Evolutionary conservation across 257 asterid genomes (phyloP), one percentile per base, ranked within the genome.

Genomic region (Penstemon davidsonii): DNA sequence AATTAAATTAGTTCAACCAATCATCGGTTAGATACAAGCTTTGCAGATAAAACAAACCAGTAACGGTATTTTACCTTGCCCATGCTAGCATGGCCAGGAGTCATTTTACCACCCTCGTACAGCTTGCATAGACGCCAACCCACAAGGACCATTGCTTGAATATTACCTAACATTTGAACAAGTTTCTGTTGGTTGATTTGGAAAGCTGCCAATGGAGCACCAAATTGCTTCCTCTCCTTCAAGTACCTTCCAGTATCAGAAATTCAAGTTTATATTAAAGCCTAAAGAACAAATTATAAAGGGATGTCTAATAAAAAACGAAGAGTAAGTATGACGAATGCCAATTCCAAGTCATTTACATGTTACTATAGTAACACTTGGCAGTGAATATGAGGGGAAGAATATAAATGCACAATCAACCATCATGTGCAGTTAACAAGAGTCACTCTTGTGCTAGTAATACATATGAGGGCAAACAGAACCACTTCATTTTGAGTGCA

Each of bases 61-160:
- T 15, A 47, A 18, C 0, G 50, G 55, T 33, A 19, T 52, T 59
- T 72, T 73, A 91, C 99, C 93, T 94, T 94, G 80, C 88, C 99
- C 83, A 94, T 43, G 86, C 99, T 94, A 55, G 99, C 98, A 49
- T 87, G 98, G 53, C 98, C 99, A 46, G 91, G 85, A 73, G 95
- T 94, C 98, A 94, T 87, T 83, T 86, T 86, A 78, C 95, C 96
- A 67, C 87, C 83, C 84, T 91, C 99, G 6, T 94, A 87, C 68
- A 91, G 70, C 82, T 91, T 94, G 89, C 99, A 94, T 9, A 94
- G 83, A 41, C 99, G 96, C 96, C 99, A 94, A 40, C 99, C 96
- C 3, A 91, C 66, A 61, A 94, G 93, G 71, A 83, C 25, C 93
- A 91, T 91, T 42, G 96, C 98, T 79, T 94, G 99, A 68, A 94